phyloP scores from a whole-genome alignment of 2,329 filamentous ascomycete genomes.

The Phyllosticta citrichinensis region DNA sequence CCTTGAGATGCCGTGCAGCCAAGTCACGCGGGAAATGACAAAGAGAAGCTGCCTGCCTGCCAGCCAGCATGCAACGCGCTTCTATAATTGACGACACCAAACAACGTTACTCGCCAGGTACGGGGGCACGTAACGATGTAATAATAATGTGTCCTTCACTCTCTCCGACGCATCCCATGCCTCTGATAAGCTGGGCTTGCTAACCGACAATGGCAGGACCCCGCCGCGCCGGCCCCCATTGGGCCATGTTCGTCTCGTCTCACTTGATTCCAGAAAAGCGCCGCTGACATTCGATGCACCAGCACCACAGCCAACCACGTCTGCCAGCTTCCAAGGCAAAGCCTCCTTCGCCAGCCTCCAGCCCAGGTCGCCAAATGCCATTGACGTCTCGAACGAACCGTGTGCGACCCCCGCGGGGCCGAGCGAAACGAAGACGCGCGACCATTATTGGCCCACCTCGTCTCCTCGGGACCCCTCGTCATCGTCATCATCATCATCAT shows the following conservation, averaged over 20 bases:
- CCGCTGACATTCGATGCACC: background rate
- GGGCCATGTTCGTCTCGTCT: background rate
- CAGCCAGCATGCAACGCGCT: no score
- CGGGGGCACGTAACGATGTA: no score
- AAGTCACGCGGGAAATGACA: no score
- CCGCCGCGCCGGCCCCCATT: background rate
- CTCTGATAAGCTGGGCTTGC: background rate
- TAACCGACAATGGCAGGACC: background rate
- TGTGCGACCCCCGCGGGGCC: background rate
- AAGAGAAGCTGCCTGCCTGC: no score
- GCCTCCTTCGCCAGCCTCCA: background rate
- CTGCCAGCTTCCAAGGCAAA: background rate
- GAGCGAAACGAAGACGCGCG: background rate
- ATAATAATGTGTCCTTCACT: background rate
- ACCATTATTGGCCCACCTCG: background rate
- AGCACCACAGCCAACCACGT: background rate
- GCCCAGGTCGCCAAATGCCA: background rate
- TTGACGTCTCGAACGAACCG: background rate
- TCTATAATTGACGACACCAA: no score
- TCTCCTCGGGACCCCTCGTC: background rate
- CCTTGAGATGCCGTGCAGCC: no score
- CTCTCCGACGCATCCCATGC: background rate
- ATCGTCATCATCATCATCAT: background rate
- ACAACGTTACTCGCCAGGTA: no score
- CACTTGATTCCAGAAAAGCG: background rate